Percentiles rank a stretch among this genome's conserved stretches.
Evolutionary conservation across 148 eudicot species (phyloP).

Genomic region (Nepenthes gracilis): DNA sequence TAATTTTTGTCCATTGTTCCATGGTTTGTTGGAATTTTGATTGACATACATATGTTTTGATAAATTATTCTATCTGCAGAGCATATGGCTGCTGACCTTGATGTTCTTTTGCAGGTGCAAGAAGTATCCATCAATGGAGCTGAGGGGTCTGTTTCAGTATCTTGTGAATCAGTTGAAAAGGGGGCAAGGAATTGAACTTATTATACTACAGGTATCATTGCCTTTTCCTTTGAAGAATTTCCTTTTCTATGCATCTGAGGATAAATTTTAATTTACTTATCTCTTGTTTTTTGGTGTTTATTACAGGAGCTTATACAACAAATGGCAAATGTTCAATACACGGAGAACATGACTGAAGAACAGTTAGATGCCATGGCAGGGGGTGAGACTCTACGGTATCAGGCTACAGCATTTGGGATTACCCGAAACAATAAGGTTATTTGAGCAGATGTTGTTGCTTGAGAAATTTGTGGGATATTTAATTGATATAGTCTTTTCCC

Average conservation of each 20-base stretch:
- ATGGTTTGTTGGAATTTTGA: too few species aligned
- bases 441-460: not conserved
- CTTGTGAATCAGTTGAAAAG: slow-evolving; percentile 91
- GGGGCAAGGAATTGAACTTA: slow-evolving; percentile 90
- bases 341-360: slow-evolving; percentile 97
- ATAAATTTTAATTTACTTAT: not conserved
- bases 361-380: slow-evolving; percentile 99
- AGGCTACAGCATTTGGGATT: slow-evolving; percentile 88
- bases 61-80: too few species aligned
- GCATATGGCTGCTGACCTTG: slow-evolving; percentile 1
- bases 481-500: not conserved
- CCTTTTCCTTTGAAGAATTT: not conserved
- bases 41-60: too few species aligned
- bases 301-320: slow-evolving; percentile 92
- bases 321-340: slow-evolving; percentile 97
- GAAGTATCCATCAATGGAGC: slow-evolving; percentile 98
- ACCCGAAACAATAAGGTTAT: slow-evolving; percentile 84
- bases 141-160: slow-evolving; percentile 93
- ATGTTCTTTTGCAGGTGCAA: slow-evolving; percentile 56
- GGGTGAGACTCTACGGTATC: slow-evolving; percentile 87
- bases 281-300: not conserved
- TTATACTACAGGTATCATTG: slow-evolving; percentile 66
- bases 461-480: not conserved
- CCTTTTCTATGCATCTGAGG: not conserved
- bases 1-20: too few species aligned